Percentiles rank a stretch among this genome's conserved stretches.
Evolutionary conservation across 1,284 basidiomycete species (phyloP).

Genomic region (Takashimella tepidaria): DNA sequence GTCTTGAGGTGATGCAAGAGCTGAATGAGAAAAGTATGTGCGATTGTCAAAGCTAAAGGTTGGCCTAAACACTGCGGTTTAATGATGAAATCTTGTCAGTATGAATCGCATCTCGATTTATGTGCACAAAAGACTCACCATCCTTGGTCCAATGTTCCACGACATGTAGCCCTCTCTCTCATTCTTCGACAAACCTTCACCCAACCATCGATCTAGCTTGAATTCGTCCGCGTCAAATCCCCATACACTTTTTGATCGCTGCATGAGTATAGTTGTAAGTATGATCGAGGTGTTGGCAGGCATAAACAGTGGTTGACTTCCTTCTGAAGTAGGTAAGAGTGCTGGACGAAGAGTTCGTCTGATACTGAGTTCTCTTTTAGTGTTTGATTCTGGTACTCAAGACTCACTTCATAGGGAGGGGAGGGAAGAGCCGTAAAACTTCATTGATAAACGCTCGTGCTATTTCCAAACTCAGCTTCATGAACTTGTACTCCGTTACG

Average conservation of each 20-base stretch:
- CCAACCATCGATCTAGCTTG: slow-evolving; percentile 28
- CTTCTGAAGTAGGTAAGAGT: slow-evolving; percentile 22
- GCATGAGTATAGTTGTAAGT: slow-evolving; percentile 26
- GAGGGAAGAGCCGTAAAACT: slow-evolving; percentile 36
- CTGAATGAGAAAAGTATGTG: slow-evolving; percentile 28
- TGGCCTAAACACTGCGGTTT: slow-evolving; percentile 33
- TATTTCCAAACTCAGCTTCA: slow-evolving; percentile 6
- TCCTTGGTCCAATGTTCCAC: slow-evolving; percentile 38
- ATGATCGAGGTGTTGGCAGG: slow-evolving; percentile 37
- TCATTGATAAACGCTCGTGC: slow-evolving; percentile 37
- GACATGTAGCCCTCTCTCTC: slow-evolving; percentile 29
- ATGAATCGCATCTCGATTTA: neutral
- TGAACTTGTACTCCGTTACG: too few relatives aligned
- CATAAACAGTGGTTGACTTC: slow-evolving; percentile 26
- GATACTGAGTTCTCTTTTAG: slow-evolving; percentile 19
- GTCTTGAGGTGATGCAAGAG: slow-evolving; percentile 7
- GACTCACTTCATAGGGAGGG: slow-evolving; percentile 37
- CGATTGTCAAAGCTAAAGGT: slow-evolving; percentile 27
- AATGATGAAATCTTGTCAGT: neutral
- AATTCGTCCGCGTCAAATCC: slow-evolving; percentile 34
- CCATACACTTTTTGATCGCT: slow-evolving; percentile 29
- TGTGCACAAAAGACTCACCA: slow-evolving; percentile 20
- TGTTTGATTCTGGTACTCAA: neutral
- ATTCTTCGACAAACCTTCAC: slow-evolving; percentile 9
- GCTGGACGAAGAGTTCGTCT: slow-evolving; percentile 26